These are phyloP conservation scores for Boletus rex-veris DNA, from an alignment of 768 basidiomycete genomes.

Conservation along the genomic window DNA sequence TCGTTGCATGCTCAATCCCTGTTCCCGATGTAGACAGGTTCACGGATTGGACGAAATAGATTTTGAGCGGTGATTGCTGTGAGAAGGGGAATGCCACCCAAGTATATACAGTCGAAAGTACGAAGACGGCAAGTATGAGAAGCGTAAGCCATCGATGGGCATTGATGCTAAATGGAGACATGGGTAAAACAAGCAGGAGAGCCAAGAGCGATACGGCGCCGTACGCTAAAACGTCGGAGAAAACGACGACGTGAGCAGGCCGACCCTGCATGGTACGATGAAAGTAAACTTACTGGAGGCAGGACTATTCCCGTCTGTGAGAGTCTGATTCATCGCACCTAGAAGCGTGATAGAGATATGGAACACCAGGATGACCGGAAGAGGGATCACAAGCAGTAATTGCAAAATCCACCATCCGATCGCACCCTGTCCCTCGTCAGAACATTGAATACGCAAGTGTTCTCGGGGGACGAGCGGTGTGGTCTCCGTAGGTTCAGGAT, in stretches of 20 bases:
- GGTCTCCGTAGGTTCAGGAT: slow-evolving; percentile 48
- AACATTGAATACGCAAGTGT: background rate
- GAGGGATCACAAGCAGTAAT: slow-evolving; percentile 49
- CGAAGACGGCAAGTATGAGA: slow-evolving; percentile 39
- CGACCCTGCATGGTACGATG: background rate
- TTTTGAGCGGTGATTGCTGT: slow-evolving; percentile 55
- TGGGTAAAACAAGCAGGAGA: slow-evolving; percentile 51
- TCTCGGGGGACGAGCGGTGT: slow-evolving; percentile 51
- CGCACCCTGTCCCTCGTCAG: slow-evolving; percentile 14
- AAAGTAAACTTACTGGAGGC: slow-evolving; percentile 39
- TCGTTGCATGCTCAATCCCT: slow-evolving; percentile 33
- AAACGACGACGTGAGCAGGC: background rate
- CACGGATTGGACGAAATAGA: slow-evolving; percentile 67
- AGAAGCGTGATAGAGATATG: slow-evolving; percentile 50
- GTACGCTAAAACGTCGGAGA: slow-evolving; percentile 43
- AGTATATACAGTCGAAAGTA: slow-evolving; percentile 41
- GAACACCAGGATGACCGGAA: slow-evolving; percentile 49
- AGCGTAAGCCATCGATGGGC: slow-evolving; percentile 39
- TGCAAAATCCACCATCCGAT: slow-evolving; percentile 59
- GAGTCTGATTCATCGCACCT: slow-evolving; percentile 50
- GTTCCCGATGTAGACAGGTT: slow-evolving; percentile 36
- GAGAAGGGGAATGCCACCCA: slow-evolving; percentile 62
- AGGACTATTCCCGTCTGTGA: slow-evolving; percentile 59
- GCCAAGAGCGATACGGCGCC: slow-evolving; percentile 41
- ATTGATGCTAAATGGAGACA: slow-evolving; percentile 62